Base-by-base conservation (phyloP, 1,139 yeast genomes). In the Tardiomyces digboiensis region DNA sequence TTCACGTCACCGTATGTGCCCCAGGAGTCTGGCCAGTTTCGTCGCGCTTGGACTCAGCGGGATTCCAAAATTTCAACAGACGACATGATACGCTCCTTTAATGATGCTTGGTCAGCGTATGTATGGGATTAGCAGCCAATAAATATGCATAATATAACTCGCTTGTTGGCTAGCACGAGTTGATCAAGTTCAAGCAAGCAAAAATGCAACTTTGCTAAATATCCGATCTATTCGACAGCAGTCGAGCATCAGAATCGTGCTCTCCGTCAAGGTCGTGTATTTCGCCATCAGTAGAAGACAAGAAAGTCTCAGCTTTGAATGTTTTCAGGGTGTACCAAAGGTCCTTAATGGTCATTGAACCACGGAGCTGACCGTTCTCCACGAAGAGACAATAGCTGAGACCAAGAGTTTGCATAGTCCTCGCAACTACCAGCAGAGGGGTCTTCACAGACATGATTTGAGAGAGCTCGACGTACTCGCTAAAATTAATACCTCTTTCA, bases 281-380 rank as follows among this genome's bases (percentile, higher is more conserved):
- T 4, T 16, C 5, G 12, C 33, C 10, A 4, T 8, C n/a, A n/a
- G n/a, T n/a, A n/a, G n/a, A n/a, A 8, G 33, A 5, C 5, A 5
- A 5, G 10, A 26, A 5, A 8, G 33, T 13, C 10, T 26, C 33
- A 26, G 41, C 40, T 21, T 41, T 19, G 18, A 16, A 19, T 6
- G 18, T 7, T 16, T 16, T 1, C 3, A 41, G 22, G 18, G n/a
- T 18, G 12, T 16, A 7, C 29, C 40, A 19, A 44, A 26, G 23
- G 23, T 83, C 91, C 53, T 82, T 81, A 52, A 81, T 70, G 0
- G 93, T 82, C 1, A 84, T 64, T n/a, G 81, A 53, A 0, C 94
- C 94, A 21, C 67, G 68, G 36, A 80, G 58, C 1, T 50, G 40
- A 1, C 82, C 84, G 40, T 67, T 62, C 21, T 71, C 67, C 47